phyloP scores from a whole-genome alignment of 2,329 filamentous ascomycete species.

The Didymella pinodella region DNA sequence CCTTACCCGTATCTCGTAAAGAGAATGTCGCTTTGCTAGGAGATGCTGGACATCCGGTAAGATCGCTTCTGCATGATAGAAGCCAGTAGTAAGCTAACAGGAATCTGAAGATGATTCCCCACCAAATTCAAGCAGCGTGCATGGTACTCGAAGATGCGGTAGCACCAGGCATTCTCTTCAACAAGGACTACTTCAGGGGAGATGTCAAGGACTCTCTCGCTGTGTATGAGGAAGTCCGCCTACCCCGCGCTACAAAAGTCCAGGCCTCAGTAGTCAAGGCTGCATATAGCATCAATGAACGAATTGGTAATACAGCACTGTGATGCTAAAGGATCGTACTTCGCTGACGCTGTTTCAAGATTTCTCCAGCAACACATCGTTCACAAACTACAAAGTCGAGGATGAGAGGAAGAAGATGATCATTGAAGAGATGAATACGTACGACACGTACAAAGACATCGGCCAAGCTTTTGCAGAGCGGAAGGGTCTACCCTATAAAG shows the following conservation, averaged over 20 bases:
- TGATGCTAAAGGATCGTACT: background rate
- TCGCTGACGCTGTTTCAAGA: background rate
- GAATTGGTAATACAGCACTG: constrained; percentile 14
- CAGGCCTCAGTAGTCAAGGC: constrained; percentile 49
- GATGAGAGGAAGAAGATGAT: constrained; percentile 68
- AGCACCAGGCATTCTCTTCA: constrained; percentile 68
- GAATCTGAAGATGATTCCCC: constrained; percentile 65
- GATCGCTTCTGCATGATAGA: constrained; percentile 11
- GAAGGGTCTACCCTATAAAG: background rate
- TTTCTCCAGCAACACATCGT: constrained; percentile 67
- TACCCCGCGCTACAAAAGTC: constrained; percentile 50
- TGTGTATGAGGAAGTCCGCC: constrained; percentile 47
- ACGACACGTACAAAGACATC: constrained; percentile 32
- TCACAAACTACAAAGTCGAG: constrained; percentile 66
- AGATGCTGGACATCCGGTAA: constrained; percentile 70
- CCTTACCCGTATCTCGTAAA: constrained; percentile 67
- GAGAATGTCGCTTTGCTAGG: constrained; percentile 65
- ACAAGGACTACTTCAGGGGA: constrained; percentile 52
- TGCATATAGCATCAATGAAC: constrained; percentile 50
- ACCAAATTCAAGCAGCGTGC: constrained; percentile 73
- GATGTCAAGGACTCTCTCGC: constrained; percentile 42
- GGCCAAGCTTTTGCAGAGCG: constrained; percentile 18
- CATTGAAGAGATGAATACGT: constrained; percentile 73
- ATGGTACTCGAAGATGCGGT: constrained; percentile 74
- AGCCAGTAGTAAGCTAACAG: background rate